phyloP scores from a whole-genome alignment of 306 rosid genomes.

The Lathyrus oleraceus region DNA sequence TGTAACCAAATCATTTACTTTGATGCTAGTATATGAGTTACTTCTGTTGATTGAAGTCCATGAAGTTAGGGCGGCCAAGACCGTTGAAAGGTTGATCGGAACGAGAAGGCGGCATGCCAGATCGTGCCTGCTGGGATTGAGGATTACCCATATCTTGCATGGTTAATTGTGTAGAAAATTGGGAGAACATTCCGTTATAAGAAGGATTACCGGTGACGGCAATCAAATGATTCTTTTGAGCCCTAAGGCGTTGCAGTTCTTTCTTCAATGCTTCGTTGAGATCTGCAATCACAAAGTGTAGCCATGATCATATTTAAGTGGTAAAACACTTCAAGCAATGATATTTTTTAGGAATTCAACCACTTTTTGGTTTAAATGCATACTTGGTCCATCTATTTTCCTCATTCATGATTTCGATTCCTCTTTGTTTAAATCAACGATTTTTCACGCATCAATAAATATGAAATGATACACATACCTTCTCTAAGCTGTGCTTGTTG shows the following conservation, averaged over 20 bases:
- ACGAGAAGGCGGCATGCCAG: conserved; percentile 52
- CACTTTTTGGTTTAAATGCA: not conserved
- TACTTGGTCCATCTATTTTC: not conserved
- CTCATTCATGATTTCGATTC: not conserved
- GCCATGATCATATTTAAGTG: not conserved
- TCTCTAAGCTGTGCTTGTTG: conserved; percentile 93
- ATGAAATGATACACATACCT: conserved; percentile 51
- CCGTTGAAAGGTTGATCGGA: conserved; percentile 36
- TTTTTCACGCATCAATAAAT: conserved; percentile 12
- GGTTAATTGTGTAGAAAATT: conserved; percentile 57
- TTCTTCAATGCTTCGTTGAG: conserved; percentile 77
- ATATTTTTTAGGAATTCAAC: not conserved
- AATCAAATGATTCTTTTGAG: conserved; percentile 47
- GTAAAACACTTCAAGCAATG: not conserved
- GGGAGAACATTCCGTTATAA: conserved; percentile 61
- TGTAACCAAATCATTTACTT: conserved; percentile 28
- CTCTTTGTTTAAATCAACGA: not conserved
- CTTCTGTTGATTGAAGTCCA: conserved; percentile 57
- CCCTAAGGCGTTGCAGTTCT: conserved; percentile 90
- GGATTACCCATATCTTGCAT: conserved; percentile 48
- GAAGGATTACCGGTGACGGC: conserved; percentile 56
- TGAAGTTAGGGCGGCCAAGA: conserved; percentile 51
- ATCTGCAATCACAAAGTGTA: conserved; percentile 45
- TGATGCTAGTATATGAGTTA: conserved; percentile 35
- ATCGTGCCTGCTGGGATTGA: conserved; percentile 55